Evolutionary conservation across 2,329 filamentous ascomycete species (phyloP).

Genomic region (Colletotrichum magnum): DNA sequence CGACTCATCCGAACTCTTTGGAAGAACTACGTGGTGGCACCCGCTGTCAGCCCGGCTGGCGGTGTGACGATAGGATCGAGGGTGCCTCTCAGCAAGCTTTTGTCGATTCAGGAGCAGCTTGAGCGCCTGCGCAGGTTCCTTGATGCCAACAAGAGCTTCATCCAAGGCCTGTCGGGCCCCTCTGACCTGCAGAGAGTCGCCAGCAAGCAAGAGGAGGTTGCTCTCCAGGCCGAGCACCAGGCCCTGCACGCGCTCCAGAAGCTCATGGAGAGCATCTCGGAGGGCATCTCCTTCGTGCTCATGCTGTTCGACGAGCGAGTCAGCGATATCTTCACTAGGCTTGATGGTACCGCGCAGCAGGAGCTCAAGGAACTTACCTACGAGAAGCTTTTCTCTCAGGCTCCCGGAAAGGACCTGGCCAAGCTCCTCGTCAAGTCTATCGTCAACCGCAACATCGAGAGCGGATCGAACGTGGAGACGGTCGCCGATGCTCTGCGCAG

Average conservation of each 20-base stretch:
- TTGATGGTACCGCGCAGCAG: constrained; percentile 79
- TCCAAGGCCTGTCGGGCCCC: constrained; percentile 93
- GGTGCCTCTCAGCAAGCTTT: constrained; percentile 77
- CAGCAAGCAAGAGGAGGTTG: constrained; percentile 91
- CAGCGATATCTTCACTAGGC: constrained; percentile 84
- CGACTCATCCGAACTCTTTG: constrained; percentile 91
- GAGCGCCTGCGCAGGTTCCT: constrained; percentile 86
- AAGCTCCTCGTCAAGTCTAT: constrained; percentile 97
- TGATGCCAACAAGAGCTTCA: constrained; percentile 88
- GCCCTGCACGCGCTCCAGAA: constrained; percentile 89
- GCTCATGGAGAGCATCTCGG: constrained; percentile 90
- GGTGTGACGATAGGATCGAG: constrained; percentile 76
- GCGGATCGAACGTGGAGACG: constrained; percentile 96
- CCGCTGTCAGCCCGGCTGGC: constrained; percentile 65
- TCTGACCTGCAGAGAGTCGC: constrained; percentile 84
- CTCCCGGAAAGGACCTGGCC: constrained; percentile 86
- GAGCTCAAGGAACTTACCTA: constrained; percentile 85
- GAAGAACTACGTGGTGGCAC: constrained; percentile 81
- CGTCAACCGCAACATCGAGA: constrained; percentile 97
- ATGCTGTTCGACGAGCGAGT: constrained; percentile 96
- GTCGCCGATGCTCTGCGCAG: constrained; percentile 94
- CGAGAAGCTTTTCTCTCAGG: constrained; percentile 86
- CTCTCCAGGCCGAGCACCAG: constrained; percentile 93
- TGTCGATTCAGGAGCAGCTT: constrained; percentile 83
- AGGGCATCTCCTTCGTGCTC: constrained; percentile 95